Evolutionary conservation across 805 yeast species (phyloP).

Genomic region (Priceomyces fermenticarens): DNA sequence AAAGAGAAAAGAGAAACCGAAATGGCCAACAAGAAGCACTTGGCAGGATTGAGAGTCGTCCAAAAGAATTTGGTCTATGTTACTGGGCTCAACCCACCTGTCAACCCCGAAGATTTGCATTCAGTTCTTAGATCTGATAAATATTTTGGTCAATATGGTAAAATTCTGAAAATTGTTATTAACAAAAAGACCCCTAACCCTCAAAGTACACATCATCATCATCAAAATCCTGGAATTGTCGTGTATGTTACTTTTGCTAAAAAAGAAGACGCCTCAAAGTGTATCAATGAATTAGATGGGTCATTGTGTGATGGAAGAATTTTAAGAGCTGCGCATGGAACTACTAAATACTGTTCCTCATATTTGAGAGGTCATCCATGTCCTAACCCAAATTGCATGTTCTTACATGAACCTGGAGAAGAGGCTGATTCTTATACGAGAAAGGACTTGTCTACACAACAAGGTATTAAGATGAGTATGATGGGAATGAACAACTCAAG

Average conservation of each 20-base stretch:
- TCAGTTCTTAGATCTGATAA: constrained; percentile 80
- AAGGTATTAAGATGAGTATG: constrained; percentile 57
- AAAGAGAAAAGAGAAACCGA: constrained; percentile 91
- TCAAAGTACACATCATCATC: constrained; percentile 29
- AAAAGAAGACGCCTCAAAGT: constrained; percentile 92
- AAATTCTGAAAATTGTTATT: constrained; percentile 88
- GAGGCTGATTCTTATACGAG: constrained; percentile 96
- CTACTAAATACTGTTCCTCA: constrained; percentile 97
- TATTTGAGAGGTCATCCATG: constrained; percentile 93
- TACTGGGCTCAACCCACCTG: constrained; percentile 87
- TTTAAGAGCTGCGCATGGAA: constrained; percentile 94
- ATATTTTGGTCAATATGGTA: constrained; percentile 98
- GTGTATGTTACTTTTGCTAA: constrained; percentile 91
- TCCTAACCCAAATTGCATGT: constrained; percentile 99
- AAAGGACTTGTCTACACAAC: constrained; percentile 78
- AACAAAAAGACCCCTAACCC: constrained; percentile 66
- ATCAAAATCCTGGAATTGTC: constrained; percentile 76
- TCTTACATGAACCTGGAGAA: constrained; percentile 98
- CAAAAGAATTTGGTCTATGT: constrained; percentile 96
- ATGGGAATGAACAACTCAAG: constrained; percentile 25
- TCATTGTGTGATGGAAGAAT: constrained; percentile 88
- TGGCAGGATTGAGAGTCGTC: constrained; percentile 97
- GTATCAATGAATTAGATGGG: constrained; percentile 91
- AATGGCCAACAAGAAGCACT: constrained; percentile 76
- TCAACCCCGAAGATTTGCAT: constrained; percentile 80